These are phyloP conservation scores for Globisporangium perplexum DNA, from an alignment of 352 stramenopile species.

Conservation along the genomic window DNA sequence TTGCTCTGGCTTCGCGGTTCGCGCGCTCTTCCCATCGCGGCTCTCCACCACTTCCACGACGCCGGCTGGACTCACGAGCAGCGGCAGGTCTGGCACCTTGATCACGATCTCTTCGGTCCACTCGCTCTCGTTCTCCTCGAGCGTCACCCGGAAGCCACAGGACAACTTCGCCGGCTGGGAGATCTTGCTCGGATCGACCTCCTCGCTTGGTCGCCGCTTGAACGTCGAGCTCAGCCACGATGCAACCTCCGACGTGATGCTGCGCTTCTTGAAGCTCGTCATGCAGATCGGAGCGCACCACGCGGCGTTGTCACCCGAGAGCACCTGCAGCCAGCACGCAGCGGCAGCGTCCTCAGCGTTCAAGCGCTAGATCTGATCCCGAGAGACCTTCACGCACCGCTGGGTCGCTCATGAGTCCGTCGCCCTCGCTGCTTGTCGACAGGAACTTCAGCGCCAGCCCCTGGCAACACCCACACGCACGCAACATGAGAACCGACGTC, in stretches of 20 bases:
- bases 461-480: constrained; percentile 6
- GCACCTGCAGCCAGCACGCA: constrained; percentile 10
- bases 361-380: too few species aligned
- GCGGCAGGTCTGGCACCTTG: constrained; percentile 26
- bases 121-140: constrained; percentile 29
- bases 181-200: constrained; percentile 20
- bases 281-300: constrained; percentile 47
- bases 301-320: constrained; percentile 20
- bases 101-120: constrained; percentile 48
- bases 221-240: constrained; percentile 53
- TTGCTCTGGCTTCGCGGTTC: constrained; percentile 8
- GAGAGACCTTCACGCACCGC: background rate
- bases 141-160: constrained; percentile 34
- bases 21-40: constrained; percentile 6
- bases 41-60: constrained; percentile 21
- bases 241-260: constrained; percentile 36
- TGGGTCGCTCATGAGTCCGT: constrained; percentile 6
- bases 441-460: constrained; percentile 10
- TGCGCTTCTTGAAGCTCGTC: constrained; percentile 36
- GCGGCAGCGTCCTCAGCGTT: background rate
- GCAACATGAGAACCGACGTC: background rate
- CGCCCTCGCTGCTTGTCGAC: constrained; percentile 9
- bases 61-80: constrained; percentile 26
- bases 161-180: constrained; percentile 34
- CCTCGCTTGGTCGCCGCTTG: constrained; percentile 30